Conservation (phyloP, 116 monocot genomes). For the Trichopus zeylanicus region DNA sequence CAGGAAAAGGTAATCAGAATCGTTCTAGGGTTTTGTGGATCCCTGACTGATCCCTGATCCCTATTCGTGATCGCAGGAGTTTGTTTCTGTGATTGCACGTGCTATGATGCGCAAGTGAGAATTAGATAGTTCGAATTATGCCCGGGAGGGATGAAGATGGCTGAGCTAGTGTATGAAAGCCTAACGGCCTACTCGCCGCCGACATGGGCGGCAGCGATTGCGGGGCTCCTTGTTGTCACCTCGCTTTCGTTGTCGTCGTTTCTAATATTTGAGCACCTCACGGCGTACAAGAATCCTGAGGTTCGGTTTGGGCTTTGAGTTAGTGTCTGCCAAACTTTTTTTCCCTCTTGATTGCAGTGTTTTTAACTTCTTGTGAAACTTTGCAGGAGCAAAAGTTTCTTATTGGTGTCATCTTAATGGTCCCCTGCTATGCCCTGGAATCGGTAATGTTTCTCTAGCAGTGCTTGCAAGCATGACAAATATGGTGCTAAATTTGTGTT, state of each 20-base stretch:
- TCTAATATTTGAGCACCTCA: constrained; percentile 71
- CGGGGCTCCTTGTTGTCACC: constrained; percentile 46
- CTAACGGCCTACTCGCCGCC: constrained; percentile 36
- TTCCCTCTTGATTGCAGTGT: too few relatives aligned
- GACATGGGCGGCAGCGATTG: constrained; percentile 48
- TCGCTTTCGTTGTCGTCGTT: constrained; percentile 56
- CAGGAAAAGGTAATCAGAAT: too few relatives aligned
- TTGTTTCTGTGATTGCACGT: not conserved
- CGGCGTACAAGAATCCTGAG: constrained; percentile 84
- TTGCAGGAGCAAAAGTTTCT: constrained; percentile 95
- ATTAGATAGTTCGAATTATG: not conserved
- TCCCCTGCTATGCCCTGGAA: constrained; percentile 86
- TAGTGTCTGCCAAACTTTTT: too few relatives aligned
- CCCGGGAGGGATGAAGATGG: not conserved
- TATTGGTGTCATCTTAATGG: constrained; percentile 89
- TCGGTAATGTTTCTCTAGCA: constrained; percentile 29
- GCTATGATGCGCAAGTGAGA: not conserved
- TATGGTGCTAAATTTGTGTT: not conserved
- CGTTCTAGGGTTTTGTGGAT: not conserved
- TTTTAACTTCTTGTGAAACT: not conserved
- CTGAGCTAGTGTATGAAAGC: not conserved
- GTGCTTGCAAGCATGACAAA: too few relatives aligned
- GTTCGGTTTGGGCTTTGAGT: constrained; percentile 15
- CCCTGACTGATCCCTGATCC: not conserved
- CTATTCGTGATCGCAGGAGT: not conserved